Evolutionary conservation across 441 rosid species (phyloP), one percentile per base, ranked within the genome.

Genomic region (Adansonia madagascariensis): DNA sequence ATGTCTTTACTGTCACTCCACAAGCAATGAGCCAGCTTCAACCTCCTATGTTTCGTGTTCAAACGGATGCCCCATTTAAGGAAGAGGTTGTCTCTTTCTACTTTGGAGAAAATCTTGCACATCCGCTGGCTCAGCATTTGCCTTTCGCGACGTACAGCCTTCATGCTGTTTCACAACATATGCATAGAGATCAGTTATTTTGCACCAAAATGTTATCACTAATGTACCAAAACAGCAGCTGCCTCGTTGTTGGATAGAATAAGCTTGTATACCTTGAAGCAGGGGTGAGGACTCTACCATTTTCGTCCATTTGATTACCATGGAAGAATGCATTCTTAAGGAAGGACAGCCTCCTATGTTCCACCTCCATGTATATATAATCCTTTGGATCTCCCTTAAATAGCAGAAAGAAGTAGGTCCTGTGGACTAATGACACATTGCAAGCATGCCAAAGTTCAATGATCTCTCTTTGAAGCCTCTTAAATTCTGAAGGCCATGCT

Each of bases 321-420:
- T 62, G 78, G 52, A 81, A 77, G 74, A 88, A 90, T 10, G 86
- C 83, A 52, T 89, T 88, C 84, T 86, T 91, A 9, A 94, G 88
- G 80, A 90, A 85, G 77, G 86, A 77, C 75, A 95, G 78, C 77
- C 95, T 88, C 76, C 94, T 87, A 56, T 85, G 91, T 85, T 95
- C 98, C 53, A 91, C 97, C 80, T 94, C 99, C 97, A 95, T 84
- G 84, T 90, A 94, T 79, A 92, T 83, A 14, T 92, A 88, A 82
- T 94, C 97, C 67, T 87, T 78, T 5, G 90, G 89, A 81, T 93
- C 94, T 60, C 98, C 96, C 79, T 89, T 88, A 73, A 91, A 90
- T 20, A 90, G 87, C 77, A 93, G 84, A 83, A 86, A 90, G 88
- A 95, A 92, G 89, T 91, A 92, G 82, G 92, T 88, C 81, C 98